Conservation (phyloP, 495 filamentous ascomycete species). For the Penicillium flavigenum region DNA sequence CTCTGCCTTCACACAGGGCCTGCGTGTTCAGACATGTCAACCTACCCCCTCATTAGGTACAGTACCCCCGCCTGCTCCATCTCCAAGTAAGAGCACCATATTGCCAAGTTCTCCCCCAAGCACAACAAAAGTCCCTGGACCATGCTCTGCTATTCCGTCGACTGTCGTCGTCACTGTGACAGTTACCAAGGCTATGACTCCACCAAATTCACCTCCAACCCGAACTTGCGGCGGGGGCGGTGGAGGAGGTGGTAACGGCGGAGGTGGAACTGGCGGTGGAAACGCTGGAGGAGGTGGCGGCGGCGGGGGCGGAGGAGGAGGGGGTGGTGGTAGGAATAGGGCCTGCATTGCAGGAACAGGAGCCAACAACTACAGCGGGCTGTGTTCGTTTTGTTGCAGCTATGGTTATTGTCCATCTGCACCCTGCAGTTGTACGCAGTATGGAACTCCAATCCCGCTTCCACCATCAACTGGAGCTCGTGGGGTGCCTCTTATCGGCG, state of each 20-base stretch:
- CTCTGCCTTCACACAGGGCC: constrained; percentile 39
- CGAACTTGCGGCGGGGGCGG: constrained; percentile 8
- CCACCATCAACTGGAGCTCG: constrained; percentile 24
- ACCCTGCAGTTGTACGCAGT: constrained; percentile 39
- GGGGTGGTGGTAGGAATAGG: constrained; percentile 3
- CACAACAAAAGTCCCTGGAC: constrained; percentile 12
- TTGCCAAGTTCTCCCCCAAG: constrained; percentile 15
- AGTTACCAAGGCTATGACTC: constrained; percentile 16
- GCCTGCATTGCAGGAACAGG: constrained; percentile 40
- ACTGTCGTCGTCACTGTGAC: constrained; percentile 13
- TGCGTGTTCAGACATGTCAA: constrained; percentile 48
- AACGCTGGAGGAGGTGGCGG: not conserved
- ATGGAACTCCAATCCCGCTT: constrained; percentile 29
- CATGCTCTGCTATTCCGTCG: constrained; percentile 10
- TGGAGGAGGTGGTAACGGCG: constrained; percentile 2
- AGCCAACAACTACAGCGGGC: constrained; percentile 40
- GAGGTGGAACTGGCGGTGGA: not conserved
- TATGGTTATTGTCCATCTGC: constrained; percentile 44
- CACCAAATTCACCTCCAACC: constrained; percentile 13
- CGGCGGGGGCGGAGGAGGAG: constrained; percentile 1
- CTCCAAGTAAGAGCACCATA: constrained; percentile 7
- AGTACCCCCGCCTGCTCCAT: constrained; percentile 23
- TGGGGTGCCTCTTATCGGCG: constrained; percentile 31
- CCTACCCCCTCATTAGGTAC: constrained; percentile 44
- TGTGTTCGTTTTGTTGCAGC: constrained; percentile 42